Percentiles rank a stretch among this genome's conserved stretches.
These are phyloP conservation scores for Pulveroboletus sp. DNA, from an alignment of 768 basidiomycete genomes.

Conservation along the genomic window DNA sequence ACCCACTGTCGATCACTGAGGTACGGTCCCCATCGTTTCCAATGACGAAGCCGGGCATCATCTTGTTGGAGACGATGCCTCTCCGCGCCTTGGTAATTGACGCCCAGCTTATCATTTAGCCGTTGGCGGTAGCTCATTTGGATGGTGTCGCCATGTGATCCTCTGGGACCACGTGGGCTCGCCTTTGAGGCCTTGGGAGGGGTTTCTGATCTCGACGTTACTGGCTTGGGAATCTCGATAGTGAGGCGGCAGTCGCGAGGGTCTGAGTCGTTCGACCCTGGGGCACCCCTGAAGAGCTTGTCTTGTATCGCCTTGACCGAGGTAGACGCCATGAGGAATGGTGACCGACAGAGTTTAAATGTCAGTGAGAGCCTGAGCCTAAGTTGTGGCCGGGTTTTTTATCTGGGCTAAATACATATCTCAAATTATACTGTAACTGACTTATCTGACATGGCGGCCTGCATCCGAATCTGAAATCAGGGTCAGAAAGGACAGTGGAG, in stretches of 20 bases:
- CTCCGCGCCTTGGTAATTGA: conserved; percentile 79
- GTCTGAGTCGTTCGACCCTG: conserved; percentile 23
- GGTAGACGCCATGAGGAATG: conserved; percentile 39
- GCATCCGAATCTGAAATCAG: conserved; percentile 9
- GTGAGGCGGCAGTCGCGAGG: conserved; percentile 42
- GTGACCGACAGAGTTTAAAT: background rate
- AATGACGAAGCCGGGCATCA: conserved; percentile 75
- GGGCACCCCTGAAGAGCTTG: conserved; percentile 59
- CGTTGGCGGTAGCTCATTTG: conserved; percentile 56
- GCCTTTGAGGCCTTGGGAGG: conserved; percentile 49
- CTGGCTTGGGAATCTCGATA: conserved; percentile 68
- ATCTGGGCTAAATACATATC: conserved; percentile 3
- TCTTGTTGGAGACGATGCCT: conserved; percentile 84
- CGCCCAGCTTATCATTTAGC: conserved; percentile 60
- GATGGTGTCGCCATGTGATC: conserved; percentile 11
- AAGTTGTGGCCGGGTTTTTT: background rate
- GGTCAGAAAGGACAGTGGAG: conserved; percentile 1
- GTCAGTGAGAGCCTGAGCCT: too few species aligned
- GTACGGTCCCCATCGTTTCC: conserved; percentile 99
- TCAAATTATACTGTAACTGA: too few species aligned
- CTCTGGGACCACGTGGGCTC: conserved; percentile 20
- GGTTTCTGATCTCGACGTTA: conserved; percentile 25
- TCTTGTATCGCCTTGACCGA: conserved; percentile 66
- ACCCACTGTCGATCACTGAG: conserved; percentile 98
- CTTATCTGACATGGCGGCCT: conserved; percentile 8